Evolutionary conservation across 257 asterid genomes (phyloP).

Genomic region (Schizonepeta tenuifolia): DNA sequence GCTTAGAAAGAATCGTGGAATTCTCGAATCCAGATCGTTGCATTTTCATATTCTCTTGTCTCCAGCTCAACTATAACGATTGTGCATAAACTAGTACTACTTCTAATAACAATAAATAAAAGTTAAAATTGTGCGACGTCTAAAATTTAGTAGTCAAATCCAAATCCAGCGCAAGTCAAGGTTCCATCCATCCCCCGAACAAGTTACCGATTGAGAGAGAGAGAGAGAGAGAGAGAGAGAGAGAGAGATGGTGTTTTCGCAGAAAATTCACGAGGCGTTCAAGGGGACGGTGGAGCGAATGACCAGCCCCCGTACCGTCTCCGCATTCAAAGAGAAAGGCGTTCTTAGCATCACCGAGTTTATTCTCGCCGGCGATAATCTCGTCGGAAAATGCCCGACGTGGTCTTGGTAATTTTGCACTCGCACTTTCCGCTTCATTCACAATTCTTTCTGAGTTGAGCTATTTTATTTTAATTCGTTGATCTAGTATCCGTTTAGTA

Average conservation of each 20-base stretch:
- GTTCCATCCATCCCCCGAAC: neutral
- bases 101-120: too few relatives aligned
- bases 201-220: neutral
- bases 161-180: neutral
- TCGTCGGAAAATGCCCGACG: slow-evolving; percentile 97
- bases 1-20: too few relatives aligned
- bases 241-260: slow-evolving; percentile 65
- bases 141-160: neutral
- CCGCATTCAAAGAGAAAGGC: slow-evolving; percentile 98
- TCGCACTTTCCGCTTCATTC: neutral
- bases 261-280: slow-evolving; percentile 84
- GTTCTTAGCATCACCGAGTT: slow-evolving; percentile 93
- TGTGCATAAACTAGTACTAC: too few relatives aligned
- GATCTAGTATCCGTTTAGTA: neutral
- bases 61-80: too few relatives aligned
- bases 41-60: too few relatives aligned
- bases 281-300: slow-evolving; percentile 94
- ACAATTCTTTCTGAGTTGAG: too few relatives aligned
- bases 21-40: too few relatives aligned
- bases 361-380: slow-evolving; percentile 95
- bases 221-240: slow-evolving; percentile 28
- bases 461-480: neutral
- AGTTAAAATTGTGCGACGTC: too few relatives aligned
- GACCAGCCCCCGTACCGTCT: slow-evolving; percentile 87
- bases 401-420: slow-evolving; percentile 80